Evolutionary conservation across 805 yeast species (phyloP), one percentile per base, ranked within the genome.

Genomic region (Ogataea trehalophila): DNA sequence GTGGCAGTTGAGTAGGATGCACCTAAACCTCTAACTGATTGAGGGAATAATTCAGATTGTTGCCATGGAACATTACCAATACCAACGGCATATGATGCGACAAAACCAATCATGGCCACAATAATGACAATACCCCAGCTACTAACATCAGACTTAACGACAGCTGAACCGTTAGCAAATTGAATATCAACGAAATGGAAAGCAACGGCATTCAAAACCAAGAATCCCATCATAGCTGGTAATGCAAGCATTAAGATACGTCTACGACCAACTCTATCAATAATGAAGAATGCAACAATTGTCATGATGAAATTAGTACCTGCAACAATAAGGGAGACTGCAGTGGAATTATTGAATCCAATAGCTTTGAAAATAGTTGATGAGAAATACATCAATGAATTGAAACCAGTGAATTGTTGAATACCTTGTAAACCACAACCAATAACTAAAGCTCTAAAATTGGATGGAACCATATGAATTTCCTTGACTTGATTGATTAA

Each of bases 101-200:
- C 81, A 56, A 69, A 77, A 22, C 67, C 57, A 23, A 76, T 74
- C 74, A 77, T 68, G 16, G 74, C 73, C n/a, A 73, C 47, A 53
- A 94, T 85, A 46, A 92, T 81, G 15, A 91, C 82, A 52, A 87
- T 79, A 18, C 97, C 96, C 97, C 97, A 91, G 2, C 89, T 82
- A 26, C 81, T 70, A 45, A 84, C 81, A 6, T 81, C 80, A 18
- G 71, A 65, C 17, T 54, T 54, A 31, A 74, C 69, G 39, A 67
- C 56, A 9, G 75, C 73, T 35, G 76, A 73, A 38, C 72, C 71
- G 33, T 70, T 66, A 33, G 76, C 75, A 57, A 87, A 85, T 33
- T 35, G 22, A 17, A 39, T 39, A 26, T 44, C 41, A 35, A 44
- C 37, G 16, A 22, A 33, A 16, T 39, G 31, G 37, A 44, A 44